Evolutionary conservation across 2,329 filamentous ascomycete genomes (phyloP), one percentile per base, ranked within the genome.

Genomic region (Hymenoscyphus repandus): DNA sequence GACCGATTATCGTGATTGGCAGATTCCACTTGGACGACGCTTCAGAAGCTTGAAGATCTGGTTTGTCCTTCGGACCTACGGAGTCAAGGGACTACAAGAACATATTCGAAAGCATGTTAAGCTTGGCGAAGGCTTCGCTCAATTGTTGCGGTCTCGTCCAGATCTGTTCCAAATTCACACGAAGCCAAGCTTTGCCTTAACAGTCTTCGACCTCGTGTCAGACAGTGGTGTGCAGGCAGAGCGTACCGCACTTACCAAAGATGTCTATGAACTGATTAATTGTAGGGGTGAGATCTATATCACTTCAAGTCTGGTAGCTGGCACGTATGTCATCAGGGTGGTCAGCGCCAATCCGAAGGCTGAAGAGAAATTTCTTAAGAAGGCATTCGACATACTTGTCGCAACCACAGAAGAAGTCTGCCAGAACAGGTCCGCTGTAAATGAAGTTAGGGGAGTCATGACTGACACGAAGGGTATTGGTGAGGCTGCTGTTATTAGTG

Each of bases 1-100:
- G 1, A 96, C 90, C 20, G 92, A 97, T 70, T 96, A 96, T 73
- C 82, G 92, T 42, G 91, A 97, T 74, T 97, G 92, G 92, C 90
- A 96, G 71, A 95, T 97, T 62, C 90, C 92, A 0, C 82, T 97
- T 0, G 92, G 92, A 7, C 78, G 92, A 2, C 78, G 92, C 13
- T 97, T 97, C 77, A 80, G 92, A 53, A 83, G 86, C 2, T 72
- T 97, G 51, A 97, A 97, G 73, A 84, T 96, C 56, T 97, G 92
- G 92, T 96, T 96, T 66, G 90, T 97, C 6, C 73, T 96, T 62
- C 78, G 92, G 40, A 84, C 79, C 39, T 96, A 90, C 65, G 92
- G 92, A 43, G 72, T 95, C 46, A 75, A 76, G 30, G 92, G 91
- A 0, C 70, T 97, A 63, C 83, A 83, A 59, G 76, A 72, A 4